Evolutionary conservation across 1,284 basidiomycete species (phyloP).

Genomic region (Apiotrichum siamense): DNA sequence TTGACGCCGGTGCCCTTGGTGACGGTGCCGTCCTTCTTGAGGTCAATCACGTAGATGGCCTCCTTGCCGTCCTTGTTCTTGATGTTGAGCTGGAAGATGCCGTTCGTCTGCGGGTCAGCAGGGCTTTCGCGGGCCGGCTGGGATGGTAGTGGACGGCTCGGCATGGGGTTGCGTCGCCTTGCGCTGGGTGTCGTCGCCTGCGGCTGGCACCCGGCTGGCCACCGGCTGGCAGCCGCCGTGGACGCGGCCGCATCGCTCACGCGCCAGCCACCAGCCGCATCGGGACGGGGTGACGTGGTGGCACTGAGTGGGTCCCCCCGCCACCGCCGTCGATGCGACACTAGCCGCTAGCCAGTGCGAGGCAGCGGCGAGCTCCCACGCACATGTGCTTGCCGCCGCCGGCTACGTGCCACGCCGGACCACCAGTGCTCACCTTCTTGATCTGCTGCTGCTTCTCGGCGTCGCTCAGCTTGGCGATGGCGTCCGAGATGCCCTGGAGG

Average conservation of each 20-base stretch:
- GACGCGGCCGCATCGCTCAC: too few relatives aligned
- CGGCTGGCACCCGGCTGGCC: too few relatives aligned
- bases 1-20: slow-evolving; percentile 68
- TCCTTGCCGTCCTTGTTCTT: slow-evolving; percentile 71
- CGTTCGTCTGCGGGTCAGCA: slow-evolving; percentile 62
- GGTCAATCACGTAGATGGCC: slow-evolving; percentile 77
- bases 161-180: too few relatives aligned
- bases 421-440: slow-evolving; percentile 62
- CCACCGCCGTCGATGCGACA: too few relatives aligned
- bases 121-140: neutral
- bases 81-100: slow-evolving; percentile 82
- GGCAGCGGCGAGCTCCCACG: too few relatives aligned
- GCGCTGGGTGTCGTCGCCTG: too few relatives aligned
- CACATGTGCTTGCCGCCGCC: too few relatives aligned
- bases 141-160: neutral
- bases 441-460: slow-evolving; percentile 71
- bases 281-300: too few relatives aligned
- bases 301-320: too few relatives aligned
- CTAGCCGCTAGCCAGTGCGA: neutral
- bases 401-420: neutral
- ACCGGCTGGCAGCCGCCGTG: too few relatives aligned
- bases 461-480: slow-evolving; percentile 61
- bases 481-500: slow-evolving; percentile 52
- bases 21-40: slow-evolving; percentile 81
- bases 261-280: too few relatives aligned